Base-by-base conservation (phyloP, 371 early-diverging fungal species). In the Lichtheimia hyalospora region DNA sequence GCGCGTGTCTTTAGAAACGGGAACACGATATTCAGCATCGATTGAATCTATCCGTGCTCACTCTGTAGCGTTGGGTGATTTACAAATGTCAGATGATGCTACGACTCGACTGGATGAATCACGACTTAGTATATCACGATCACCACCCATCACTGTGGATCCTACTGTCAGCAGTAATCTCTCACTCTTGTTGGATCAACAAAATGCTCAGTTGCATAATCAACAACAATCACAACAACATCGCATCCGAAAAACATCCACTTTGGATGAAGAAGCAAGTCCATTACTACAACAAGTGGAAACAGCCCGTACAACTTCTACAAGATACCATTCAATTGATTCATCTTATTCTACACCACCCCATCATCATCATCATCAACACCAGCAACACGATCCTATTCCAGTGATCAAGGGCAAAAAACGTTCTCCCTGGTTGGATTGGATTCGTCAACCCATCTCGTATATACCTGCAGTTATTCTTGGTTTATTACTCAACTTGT, bases 401-500 rank as follows among this genome's bases (percentile, higher is more conserved):
- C 46, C 46, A 18, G 16, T 8, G 10, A 34, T 34, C 34, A 34
- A 34, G 34, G 34, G 34, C 34, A 34, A 34, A 34, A 10, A 8
- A 27, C 56, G 10, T 25, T 2, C 6, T 44, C 8, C 68, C 79
- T 92, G 72, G 94, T 92, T 42, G 23, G 1, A 28, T 23, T 13
- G 54, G 16, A 43, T 56, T 60, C 69, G 49, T 12, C 41, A 52
- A 49, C 88, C 88, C 0, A 57, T 88, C 20, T 71, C 75, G 13
- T 89, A 83, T 61, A 75, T 95, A 14, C 98, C 97, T 8, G 96
- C 96, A 3, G 96, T 96, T 8, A 75, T 92, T 40, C 84, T 96
- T 2, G 96, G 95, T 1, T 70, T 96, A 39, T 75, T 96, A 21
- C 77, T 98, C 51, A 98, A 95, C 70, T 63, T 98, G 23, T 77